These are phyloP conservation scores for Kodamaea leandrae DNA, from an alignment of 805 yeast species.

Conservation along the genomic window DNA sequence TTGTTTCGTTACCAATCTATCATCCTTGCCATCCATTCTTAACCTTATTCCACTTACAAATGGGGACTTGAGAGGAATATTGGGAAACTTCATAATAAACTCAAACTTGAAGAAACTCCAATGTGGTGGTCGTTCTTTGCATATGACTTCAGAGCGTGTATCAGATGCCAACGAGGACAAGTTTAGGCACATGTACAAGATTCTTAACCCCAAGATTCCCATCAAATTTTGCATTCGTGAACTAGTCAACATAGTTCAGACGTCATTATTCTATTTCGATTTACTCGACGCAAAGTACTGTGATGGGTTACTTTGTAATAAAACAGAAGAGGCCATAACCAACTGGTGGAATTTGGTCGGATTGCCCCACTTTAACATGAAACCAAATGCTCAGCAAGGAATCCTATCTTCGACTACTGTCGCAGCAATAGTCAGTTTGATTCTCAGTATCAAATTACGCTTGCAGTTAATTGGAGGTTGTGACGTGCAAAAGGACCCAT, in stretches of 20 bases:
- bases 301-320: constrained; percentile 82
- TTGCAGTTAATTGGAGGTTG: constrained; percentile 34
- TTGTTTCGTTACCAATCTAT: constrained; percentile 78
- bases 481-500: constrained; percentile 79
- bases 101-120: constrained; percentile 71
- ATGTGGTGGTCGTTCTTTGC: constrained; percentile 84
- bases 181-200: constrained; percentile 70
- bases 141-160: constrained; percentile 61
- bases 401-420: constrained; percentile 65
- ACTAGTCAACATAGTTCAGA: constrained; percentile 71
- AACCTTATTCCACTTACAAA: constrained; percentile 67
- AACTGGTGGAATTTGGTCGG: constrained; percentile 87
- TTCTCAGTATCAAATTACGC: constrained; percentile 67
- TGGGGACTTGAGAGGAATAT: constrained; percentile 52
- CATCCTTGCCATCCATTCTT: constrained; percentile 72
- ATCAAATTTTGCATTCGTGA: constrained; percentile 68
- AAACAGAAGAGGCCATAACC: constrained; percentile 67
- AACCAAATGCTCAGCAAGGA: constrained; percentile 50
- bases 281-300: constrained; percentile 64
- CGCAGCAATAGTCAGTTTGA: constrained; percentile 75
- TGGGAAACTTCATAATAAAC: constrained; percentile 65
- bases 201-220: constrained; percentile 50
- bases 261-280: constrained; percentile 73
- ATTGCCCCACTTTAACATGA: constrained; percentile 39
- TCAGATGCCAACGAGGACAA: constrained; percentile 79